Evolutionary conservation across 495 filamentous ascomycete species (phyloP), one percentile per base, ranked within the genome.

Genomic region (Aspergillus bridgeri): DNA sequence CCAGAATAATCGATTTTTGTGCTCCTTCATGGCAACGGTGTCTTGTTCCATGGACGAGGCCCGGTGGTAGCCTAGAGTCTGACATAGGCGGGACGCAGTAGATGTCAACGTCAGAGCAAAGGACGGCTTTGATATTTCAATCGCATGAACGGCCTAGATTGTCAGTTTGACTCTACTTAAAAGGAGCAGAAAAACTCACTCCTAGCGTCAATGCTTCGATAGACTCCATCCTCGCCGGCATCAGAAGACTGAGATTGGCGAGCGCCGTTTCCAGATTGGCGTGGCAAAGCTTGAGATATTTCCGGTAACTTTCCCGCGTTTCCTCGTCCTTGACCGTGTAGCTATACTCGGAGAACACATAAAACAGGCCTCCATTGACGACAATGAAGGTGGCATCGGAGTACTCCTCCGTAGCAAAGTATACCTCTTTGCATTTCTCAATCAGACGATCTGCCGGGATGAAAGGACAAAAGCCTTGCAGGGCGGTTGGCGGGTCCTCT

Each of bases 21-120:
- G 56, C 7, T 76, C 68, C 23, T 69, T 71, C 24, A 74, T 66
- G 21, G 66, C 48, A 0, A 60, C 56, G 3, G 59, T 67, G 43
- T 83, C 78, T 46, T 78, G 59, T 18, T 81, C 75, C 74, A 81
- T 81, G 1, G 75, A 75, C 6, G 76, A 75, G 1, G 75, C 64
- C 20, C 84, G 83, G 62, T 90, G 85, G 56, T 84, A 87, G 13
- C 86, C 87, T 0, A 88, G 75, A 0, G 75, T 83, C 58, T 86
- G 83, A 64, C 84, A 87, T 51, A 89, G 74, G 8, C 78, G 75
- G 13, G 78, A 77, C 2, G 85, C 85, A 1, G 72, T 76, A 1
- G 80, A 78, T n/a, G 76, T 80, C 23, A 89, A 66, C 3, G 81
- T 78, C 79, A 85, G 83, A n/a, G 81, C 82, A 6, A 88, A 70